phyloP scores from a whole-genome alignment of 805 yeast genomes.

The Blastobotrys peoriensis region DNA sequence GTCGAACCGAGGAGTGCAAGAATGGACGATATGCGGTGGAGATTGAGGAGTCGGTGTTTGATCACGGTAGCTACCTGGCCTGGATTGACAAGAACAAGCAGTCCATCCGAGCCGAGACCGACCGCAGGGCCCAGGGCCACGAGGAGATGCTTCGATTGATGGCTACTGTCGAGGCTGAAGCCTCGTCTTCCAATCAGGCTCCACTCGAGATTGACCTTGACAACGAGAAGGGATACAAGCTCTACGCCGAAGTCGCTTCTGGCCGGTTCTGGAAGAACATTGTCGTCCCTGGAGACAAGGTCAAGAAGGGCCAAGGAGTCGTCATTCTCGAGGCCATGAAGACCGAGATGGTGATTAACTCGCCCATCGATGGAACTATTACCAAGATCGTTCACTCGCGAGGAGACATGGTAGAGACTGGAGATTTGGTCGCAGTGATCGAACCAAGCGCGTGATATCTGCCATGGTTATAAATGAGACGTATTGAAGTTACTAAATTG shows the following conservation, averaged over 20 bases:
- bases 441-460: slow-evolving; percentile 35
- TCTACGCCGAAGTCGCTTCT: slow-evolving; percentile 91
- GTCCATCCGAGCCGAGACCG: slow-evolving; percentile 62
- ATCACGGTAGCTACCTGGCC: slow-evolving; percentile 66
- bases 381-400: slow-evolving; percentile 52
- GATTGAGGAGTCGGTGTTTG: slow-evolving; percentile 71
- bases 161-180: slow-evolving; percentile 70
- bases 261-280: slow-evolving; percentile 94
- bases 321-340: slow-evolving; percentile 97
- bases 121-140: slow-evolving; percentile 71
- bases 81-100: slow-evolving; percentile 73
- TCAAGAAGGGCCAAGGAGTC: slow-evolving; percentile 68
- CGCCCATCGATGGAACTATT: slow-evolving; percentile 42
- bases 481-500: slow-evolving; percentile 1
- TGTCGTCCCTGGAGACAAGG: slow-evolving; percentile 70
- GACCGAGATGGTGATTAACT: slow-evolving; percentile 86
- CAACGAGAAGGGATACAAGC: slow-evolving; percentile 55
- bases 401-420: slow-evolving; percentile 97
- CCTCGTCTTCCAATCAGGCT: slow-evolving; percentile 67
- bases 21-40: slow-evolving; percentile 77
- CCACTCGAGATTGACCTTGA: slow-evolving; percentile 41
- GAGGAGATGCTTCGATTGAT: slow-evolving; percentile 82
- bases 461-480: neutral
- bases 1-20: slow-evolving; percentile 60
- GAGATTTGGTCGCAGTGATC: slow-evolving; percentile 85